These are phyloP conservation scores for Alternaria longipes DNA, from an alignment of 2,329 filamentous ascomycete genomes.

Conservation along the genomic window DNA sequence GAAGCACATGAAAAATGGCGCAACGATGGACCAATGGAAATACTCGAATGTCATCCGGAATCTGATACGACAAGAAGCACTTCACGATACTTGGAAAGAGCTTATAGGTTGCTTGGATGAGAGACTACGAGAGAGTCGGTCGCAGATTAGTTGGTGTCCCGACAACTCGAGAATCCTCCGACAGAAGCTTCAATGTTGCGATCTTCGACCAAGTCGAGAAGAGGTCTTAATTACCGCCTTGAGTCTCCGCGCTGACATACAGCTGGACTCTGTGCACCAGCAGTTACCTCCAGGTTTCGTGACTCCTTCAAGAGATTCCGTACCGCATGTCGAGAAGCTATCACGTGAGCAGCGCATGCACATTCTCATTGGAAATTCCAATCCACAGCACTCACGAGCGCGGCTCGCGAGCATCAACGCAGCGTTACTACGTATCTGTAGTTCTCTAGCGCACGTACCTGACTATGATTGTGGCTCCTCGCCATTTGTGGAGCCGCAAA, in stretches of 20 bases:
- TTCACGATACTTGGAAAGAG: conserved; percentile 51
- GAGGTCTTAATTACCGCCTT: conserved; percentile 49
- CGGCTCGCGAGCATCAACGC: conserved; percentile 45
- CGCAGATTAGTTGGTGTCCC: conserved; percentile 51
- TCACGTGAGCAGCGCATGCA: conserved; percentile 48
- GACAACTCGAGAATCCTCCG: conserved; percentile 48
- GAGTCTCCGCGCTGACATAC: conserved; percentile 47
- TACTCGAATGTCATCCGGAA: conserved; percentile 52
- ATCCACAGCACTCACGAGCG: conserved; percentile 35
- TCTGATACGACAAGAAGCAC: conserved; percentile 48
- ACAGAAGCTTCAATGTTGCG: conserved; percentile 51
- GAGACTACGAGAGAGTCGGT: conserved; percentile 44
- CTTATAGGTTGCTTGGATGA: conserved; percentile 45
- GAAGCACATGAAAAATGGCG: conserved; percentile 52
- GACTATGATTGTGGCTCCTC: conserved; percentile 39
- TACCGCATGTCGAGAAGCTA: conserved; percentile 43
- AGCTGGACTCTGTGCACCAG: conserved; percentile 39
- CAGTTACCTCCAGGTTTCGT: conserved; percentile 47
- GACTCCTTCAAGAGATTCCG: conserved; percentile 47
- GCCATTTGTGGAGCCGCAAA: conserved; percentile 36
- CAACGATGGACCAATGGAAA: conserved; percentile 48
- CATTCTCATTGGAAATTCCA: conserved; percentile 46
- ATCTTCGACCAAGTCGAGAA: conserved; percentile 48
- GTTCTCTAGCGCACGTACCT: conserved; percentile 22
- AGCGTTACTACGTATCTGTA: conserved; percentile 41